Base-by-base conservation (phyloP, 805 yeast genomes). In the Clavispora vitiphila region DNA sequence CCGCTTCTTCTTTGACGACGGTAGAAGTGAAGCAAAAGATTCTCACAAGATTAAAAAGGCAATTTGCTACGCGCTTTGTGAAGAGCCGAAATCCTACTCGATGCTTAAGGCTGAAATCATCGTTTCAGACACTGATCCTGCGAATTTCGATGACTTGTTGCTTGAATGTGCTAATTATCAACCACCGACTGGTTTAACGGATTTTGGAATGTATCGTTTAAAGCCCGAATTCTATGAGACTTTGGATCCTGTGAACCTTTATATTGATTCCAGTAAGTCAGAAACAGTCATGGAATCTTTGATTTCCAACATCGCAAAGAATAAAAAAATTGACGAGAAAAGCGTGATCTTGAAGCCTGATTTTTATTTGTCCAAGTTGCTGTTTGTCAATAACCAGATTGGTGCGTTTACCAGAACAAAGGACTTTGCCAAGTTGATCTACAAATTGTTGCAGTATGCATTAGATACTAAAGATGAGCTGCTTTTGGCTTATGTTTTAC, bases 131-230 rank as follows among this genome's bases (percentile, higher is more conserved):
- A 55, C 64, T 2, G 69, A 65, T 20, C 61, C 65, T 10, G 51
- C 61, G 0, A 60, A 66, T 11, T 71, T 78, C 43, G 84, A 78
- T 47, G 60, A 57, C 3, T 62, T 74, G 40, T 65, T 93, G 40
- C 64, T 69, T 26, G 86, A 86, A 50, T 70, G 80, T 25, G 81
- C 96, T 1, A 77, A 71, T 26, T 80, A 72, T 49, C 70, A 70
- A n/a, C 72, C 83, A 1, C 93, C 95, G 3, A 64, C 73, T 4
- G 77, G 80, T 4, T 50, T 73, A 15, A 60, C 73, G 19, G 84
- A 84, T 48, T 61, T 72, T 18, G 87, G 96, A 2, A 58, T 76
- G 20, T 91, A 85, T 60, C 68, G 78, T 21, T 69, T 93, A 45
- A 88, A 85, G 54, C 71, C 75, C 3, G 72, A 78, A 38, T 64